Conservation (phyloP, 208 protist genomes). For the Leishmania braziliensis region DNA sequence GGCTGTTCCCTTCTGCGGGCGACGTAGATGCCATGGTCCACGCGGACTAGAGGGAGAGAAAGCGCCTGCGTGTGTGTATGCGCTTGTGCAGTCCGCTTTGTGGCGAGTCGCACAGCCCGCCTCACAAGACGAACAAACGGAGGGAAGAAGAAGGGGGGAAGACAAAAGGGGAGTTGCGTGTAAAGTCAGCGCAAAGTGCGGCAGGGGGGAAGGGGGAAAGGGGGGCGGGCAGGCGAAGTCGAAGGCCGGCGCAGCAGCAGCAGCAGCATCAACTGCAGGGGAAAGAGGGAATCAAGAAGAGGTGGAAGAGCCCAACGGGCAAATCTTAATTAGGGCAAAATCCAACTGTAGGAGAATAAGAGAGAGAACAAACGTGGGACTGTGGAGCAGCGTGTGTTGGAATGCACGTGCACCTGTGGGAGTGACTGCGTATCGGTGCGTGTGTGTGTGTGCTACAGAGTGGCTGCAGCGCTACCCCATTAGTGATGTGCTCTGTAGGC, state of each 20-base stretch:
- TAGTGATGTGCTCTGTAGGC: neutral
- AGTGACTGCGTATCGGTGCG: neutral
- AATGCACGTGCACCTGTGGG: neutral
- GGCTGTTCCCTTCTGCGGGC: conserved; percentile 40
- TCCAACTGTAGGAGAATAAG: neutral
- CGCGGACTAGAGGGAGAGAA: neutral
- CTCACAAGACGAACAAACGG: neutral
- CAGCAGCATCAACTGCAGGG: neutral
- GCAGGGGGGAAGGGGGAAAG: neutral
- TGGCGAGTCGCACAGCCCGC: neutral
- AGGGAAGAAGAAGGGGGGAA: neutral
- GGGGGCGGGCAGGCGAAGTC: neutral
- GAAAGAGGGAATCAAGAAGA: neutral
- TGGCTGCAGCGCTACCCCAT: neutral
- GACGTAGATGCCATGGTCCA: conserved; percentile 22
- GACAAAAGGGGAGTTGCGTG: neutral
- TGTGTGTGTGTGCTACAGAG: neutral
- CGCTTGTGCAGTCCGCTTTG: neutral
- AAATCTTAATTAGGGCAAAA: neutral
- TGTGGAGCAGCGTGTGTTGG: neutral
- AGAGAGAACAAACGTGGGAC: neutral
- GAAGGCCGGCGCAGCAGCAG: neutral
- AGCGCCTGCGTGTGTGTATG: neutral
- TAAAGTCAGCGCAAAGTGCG: neutral
- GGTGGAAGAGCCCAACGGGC: neutral